Evolutionary conservation across 345 rosid species (phyloP).

Genomic region (Boechera stricta): DNA sequence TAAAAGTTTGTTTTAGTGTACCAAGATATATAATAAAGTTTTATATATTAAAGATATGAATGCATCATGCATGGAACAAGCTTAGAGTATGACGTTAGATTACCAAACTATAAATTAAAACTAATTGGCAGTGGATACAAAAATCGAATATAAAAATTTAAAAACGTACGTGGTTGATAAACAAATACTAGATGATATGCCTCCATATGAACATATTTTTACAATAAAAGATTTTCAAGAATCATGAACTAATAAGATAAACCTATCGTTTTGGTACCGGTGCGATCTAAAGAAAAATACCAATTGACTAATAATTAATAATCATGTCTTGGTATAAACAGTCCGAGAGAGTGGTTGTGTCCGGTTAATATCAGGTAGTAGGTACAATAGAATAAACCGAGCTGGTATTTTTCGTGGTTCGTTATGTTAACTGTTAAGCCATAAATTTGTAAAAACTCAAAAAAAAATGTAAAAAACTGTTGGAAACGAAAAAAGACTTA

Average conservation of each 20-base stretch:
- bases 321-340: slow-evolving; percentile 7
- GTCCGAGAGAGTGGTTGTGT: slow-evolving; percentile 1
- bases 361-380: neutral
- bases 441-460: too few species aligned
- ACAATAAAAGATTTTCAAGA: slow-evolving; percentile 17
- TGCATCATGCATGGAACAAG: slow-evolving; percentile 25
- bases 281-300: neutral
- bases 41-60: neutral
- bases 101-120: neutral
- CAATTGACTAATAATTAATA: neutral
- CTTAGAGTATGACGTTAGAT: neutral
- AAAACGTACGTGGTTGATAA: neutral
- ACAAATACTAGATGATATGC: neutral
- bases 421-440: too few species aligned
- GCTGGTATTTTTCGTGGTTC: too few species aligned
- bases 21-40: neutral
- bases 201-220: neutral
- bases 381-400: too few species aligned
- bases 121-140: neutral
- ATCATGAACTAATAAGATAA: slow-evolving; percentile 7
- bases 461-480: too few species aligned
- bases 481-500: too few species aligned
- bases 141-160: neutral
- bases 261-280: neutral
- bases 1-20: neutral